Percentiles rank a stretch among this genome's conserved stretches.
Evolutionary conservation across 352 stramenopile species (phyloP).

Genomic region (Globisporangium echinulatum): DNA sequence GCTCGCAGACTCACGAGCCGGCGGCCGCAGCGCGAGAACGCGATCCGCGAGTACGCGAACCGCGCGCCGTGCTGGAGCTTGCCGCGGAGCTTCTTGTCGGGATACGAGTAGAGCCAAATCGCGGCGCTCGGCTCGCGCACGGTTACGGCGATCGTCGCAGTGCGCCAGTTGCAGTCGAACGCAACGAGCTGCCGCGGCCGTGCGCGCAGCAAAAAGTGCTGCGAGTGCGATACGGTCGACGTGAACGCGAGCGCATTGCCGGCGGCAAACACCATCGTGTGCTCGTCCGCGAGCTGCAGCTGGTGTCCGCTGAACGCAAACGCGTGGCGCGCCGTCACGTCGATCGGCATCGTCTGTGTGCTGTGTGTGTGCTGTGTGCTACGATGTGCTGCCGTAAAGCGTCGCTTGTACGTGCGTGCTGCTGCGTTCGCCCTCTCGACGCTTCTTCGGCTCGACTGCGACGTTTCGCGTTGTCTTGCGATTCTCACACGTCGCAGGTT

Average conservation of each 20-base stretch:
- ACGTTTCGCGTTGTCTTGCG: no score
- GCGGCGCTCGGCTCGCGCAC: constrained; percentile 40
- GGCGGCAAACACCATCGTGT: constrained; percentile 50
- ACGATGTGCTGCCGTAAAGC: no score
- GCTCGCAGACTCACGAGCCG: constrained; percentile 46
- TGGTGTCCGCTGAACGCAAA: constrained; percentile 52
- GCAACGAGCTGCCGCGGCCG: constrained; percentile 49
- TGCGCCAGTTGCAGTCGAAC: constrained; percentile 63
- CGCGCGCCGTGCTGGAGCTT: constrained; percentile 30
- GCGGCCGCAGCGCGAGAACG: constrained; percentile 62
- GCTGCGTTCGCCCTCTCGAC: no score
- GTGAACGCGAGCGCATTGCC: constrained; percentile 70
- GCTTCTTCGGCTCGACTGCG: no score
- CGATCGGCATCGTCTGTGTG: constrained; percentile 29
- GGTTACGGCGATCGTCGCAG: constrained; percentile 45
- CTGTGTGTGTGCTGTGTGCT: no score
- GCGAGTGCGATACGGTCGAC: constrained; percentile 44
- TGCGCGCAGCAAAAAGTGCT: constrained; percentile 56
- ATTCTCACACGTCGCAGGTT: no score
- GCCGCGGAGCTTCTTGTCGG: constrained; percentile 66
- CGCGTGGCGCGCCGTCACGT: constrained; percentile 51
- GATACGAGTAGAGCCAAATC: constrained; percentile 66
- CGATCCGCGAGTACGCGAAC: constrained; percentile 61
- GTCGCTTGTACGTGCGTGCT: no score
- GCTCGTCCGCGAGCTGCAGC: constrained; percentile 64